Percentiles rank a stretch among this genome's conserved stretches.
Evolutionary conservation across 1,284 basidiomycete genomes (phyloP).

Genomic region (Mycena sp.): DNA sequence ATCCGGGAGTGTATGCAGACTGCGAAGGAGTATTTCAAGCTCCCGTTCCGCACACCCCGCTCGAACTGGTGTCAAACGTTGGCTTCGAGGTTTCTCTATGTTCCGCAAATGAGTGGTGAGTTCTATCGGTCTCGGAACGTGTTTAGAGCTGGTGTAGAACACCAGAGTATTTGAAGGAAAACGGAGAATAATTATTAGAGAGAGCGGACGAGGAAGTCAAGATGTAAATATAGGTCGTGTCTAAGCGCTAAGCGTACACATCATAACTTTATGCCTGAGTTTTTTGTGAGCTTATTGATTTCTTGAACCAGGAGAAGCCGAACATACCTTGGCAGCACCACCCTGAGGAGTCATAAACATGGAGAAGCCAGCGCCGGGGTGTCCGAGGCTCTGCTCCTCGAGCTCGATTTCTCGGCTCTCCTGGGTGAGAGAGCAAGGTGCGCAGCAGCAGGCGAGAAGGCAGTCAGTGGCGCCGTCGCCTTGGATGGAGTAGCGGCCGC

Average conservation of each 20-base stretch:
- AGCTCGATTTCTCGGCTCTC: slow-evolving; percentile 58
- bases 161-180: neutral
- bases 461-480: slow-evolving; percentile 55
- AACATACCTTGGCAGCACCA: slow-evolving; percentile 17
- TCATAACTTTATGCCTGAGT: slow-evolving; percentile 11
- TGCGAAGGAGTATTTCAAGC: slow-evolving; percentile 19
- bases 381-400: slow-evolving; percentile 56
- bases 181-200: slow-evolving; percentile 17
- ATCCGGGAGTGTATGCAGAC: slow-evolving; percentile 13
- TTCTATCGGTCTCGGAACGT: neutral
- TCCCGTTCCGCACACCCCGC: neutral
- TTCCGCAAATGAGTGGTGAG: slow-evolving; percentile 17
- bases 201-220: slow-evolving; percentile 1
- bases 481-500: slow-evolving; percentile 57
- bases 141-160: slow-evolving; percentile 17
- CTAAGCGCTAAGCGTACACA: neutral
- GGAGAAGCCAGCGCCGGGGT: slow-evolving; percentile 34
- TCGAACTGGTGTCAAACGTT: slow-evolving; percentile 11
- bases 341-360: slow-evolving; percentile 34
- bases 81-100: slow-evolving; percentile 18
- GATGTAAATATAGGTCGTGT: neutral
- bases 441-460: slow-evolving; percentile 55
- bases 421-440: slow-evolving; percentile 61
- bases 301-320: neutral
- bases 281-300: neutral